Percentiles rank a stretch among this genome's conserved stretches.
These are phyloP conservation scores for Suillus ampliporus DNA, from an alignment of 768 basidiomycete species.

Conservation along the genomic window DNA sequence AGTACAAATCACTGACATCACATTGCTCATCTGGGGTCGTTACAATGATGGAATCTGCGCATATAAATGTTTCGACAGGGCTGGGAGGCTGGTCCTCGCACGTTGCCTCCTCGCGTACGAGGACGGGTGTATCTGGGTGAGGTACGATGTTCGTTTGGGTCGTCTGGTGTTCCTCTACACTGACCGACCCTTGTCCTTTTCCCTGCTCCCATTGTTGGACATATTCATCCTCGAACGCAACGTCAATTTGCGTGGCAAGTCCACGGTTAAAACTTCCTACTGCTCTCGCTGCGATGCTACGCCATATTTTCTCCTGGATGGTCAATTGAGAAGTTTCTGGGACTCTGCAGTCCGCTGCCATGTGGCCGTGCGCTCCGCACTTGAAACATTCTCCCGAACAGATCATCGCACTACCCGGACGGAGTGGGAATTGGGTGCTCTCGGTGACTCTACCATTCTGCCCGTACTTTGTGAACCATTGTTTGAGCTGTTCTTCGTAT, in stretches of 20 bases:
- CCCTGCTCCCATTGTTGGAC: background rate
- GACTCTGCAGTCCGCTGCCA: background rate
- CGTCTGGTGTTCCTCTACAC: background rate
- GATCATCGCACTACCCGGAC: background rate
- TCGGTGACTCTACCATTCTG: background rate
- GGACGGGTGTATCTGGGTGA: background rate
- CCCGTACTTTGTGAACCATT: background rate
- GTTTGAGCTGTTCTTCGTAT: background rate
- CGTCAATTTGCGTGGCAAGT: background rate
- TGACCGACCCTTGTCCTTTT: background rate
- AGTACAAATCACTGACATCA: background rate
- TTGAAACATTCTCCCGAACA: background rate
- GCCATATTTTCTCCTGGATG: background rate
- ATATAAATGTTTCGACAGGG: background rate
- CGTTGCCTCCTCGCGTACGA: background rate
- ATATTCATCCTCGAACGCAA: background rate
- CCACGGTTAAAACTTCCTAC: background rate
- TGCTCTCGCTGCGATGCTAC: background rate
- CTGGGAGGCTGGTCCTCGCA: background rate
- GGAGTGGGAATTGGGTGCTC: conserved; percentile 10
- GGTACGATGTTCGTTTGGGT: background rate
- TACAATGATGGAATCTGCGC: background rate
- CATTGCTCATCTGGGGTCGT: background rate
- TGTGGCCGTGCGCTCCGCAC: background rate
- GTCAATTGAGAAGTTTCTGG: background rate